Evolutionary conservation across 176 grass and related monocot genomes (phyloP).

Genomic region (bread wheat (Triticum aestivum)): DNA sequence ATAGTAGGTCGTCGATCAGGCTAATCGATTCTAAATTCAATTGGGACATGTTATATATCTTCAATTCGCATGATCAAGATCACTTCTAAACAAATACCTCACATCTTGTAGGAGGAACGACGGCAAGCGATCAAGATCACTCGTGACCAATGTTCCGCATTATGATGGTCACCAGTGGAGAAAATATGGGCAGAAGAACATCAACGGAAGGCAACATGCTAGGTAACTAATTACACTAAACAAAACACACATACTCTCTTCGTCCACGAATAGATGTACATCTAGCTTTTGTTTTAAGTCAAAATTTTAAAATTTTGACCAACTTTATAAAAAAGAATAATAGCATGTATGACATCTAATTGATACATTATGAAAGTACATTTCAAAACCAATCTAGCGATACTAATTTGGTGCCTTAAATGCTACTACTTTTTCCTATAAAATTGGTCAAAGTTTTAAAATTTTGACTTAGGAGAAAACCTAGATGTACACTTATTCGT

Average conservation of each 20-base stretch:
- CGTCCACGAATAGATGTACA: too few species aligned
- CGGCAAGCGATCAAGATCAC: slow-evolving; percentile 3
- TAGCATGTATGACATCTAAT: too few species aligned
- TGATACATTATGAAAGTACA: too few species aligned
- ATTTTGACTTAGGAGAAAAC: too few species aligned
- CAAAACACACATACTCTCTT: background rate
- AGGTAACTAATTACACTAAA: slow-evolving; percentile 10
- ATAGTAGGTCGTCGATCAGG: background rate
- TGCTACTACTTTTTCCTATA: too few species aligned
- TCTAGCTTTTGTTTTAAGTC: too few species aligned
- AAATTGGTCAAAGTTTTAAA: too few species aligned
- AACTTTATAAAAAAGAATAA: too few species aligned
- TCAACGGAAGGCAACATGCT: slow-evolving; percentile 31
- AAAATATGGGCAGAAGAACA: slow-evolving; percentile 57
- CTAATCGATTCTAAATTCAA: background rate
- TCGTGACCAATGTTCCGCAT: slow-evolving; percentile 22
- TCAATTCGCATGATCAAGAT: background rate
- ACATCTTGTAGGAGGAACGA: slow-evolving; percentile 8
- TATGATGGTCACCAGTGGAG: slow-evolving; percentile 53
- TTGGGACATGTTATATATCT: background rate
- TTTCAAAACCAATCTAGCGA: too few species aligned
- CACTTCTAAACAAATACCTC: background rate
- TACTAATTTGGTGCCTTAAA: too few species aligned
- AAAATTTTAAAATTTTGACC: background rate
- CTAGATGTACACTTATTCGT: too few species aligned